Conservation (phyloP, 2,329 filamentous ascomycete genomes). For the Fusarium sp. region DNA sequence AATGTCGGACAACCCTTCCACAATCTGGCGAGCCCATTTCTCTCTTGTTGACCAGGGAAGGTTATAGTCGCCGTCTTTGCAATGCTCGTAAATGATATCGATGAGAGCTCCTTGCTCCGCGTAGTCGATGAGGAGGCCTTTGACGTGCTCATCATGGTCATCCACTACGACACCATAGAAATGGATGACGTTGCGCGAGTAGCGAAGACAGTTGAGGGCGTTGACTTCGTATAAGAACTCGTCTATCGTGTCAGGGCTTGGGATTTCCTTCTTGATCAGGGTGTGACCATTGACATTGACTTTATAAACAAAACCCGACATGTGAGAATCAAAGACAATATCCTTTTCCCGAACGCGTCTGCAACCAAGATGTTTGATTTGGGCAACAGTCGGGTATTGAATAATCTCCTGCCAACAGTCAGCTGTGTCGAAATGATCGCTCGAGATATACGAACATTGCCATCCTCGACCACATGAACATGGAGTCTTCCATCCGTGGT, state of each 20-base stretch:
- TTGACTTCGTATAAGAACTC: conserved; percentile 99
- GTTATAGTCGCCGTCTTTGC: conserved; percentile 69
- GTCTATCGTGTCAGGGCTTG: conserved; percentile 93
- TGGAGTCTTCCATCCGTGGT: conserved; percentile 90
- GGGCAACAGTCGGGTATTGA: conserved; percentile 81
- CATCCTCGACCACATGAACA: conserved; percentile 97
- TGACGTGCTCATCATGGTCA: conserved; percentile 86
- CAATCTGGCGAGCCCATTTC: conserved; percentile 92
- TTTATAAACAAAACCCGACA: conserved; percentile 98
- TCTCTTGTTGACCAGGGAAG: conserved; percentile 81
- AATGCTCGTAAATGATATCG: conserved; percentile 88
- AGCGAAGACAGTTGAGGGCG: conserved; percentile 84
- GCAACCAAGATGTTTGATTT: conserved; percentile 81
- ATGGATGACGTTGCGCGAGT: conserved; percentile 83
- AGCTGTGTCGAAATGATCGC: conserved; percentile 19
- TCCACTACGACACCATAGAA: conserved; percentile 93
- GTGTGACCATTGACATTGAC: conserved; percentile 78
- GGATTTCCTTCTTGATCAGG: conserved; percentile 98
- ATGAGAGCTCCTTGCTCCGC: conserved; percentile 90
- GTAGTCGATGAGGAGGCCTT: conserved; percentile 90
- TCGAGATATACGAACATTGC: conserved; percentile 71
- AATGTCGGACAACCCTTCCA: conserved; percentile 90
- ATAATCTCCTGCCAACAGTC: conserved; percentile 81
- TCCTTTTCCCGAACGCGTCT: conserved; percentile 79
- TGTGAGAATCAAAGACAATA: conserved; percentile 89